Evolutionary conservation across 2,329 filamentous ascomycete species (phyloP).

Genomic region (Thermochaetoides dissita): DNA sequence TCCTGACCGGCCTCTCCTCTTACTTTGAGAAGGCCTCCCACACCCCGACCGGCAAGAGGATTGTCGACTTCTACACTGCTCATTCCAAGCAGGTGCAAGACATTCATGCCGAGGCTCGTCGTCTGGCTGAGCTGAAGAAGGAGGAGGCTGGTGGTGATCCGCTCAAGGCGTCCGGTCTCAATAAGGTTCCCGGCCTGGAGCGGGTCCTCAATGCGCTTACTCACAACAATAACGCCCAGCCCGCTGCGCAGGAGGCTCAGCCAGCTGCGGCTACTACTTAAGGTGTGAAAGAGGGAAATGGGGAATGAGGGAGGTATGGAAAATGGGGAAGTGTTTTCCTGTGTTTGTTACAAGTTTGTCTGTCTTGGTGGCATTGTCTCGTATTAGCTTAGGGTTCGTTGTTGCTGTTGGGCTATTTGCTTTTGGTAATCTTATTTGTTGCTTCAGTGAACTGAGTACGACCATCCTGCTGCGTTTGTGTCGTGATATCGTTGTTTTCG

Average conservation of each 20-base stretch:
- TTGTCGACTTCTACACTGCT: slow-evolving; percentile 77
- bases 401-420: too few relatives aligned
- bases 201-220: slow-evolving; percentile 22
- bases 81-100: slow-evolving; percentile 82
- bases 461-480: too few relatives aligned
- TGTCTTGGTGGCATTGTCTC: too few relatives aligned
- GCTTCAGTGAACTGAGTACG: too few relatives aligned
- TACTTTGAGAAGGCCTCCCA: slow-evolving; percentile 91
- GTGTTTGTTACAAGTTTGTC: too few relatives aligned
- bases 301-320: too few relatives aligned
- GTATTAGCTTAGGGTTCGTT: too few relatives aligned
- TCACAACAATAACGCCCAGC: too few relatives aligned
- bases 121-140: slow-evolving; percentile 79
- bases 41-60: slow-evolving; percentile 76
- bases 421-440: too few relatives aligned
- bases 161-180: slow-evolving; percentile 43
- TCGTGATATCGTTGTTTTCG: too few relatives aligned
- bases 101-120: slow-evolving; percentile 79
- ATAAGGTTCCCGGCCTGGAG: slow-evolving; percentile 44
- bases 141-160: slow-evolving; percentile 44
- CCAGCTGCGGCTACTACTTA: slow-evolving; percentile 1
- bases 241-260: background rate
- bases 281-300: too few relatives aligned
- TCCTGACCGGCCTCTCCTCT: slow-evolving; percentile 54
- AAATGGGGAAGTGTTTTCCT: too few relatives aligned